Percentiles rank a stretch among this genome's conserved stretches.
These are phyloP conservation scores for Sphagnum fallax DNA, from an alignment of 228 moss, liverwort and hornwort species.

Conservation along the genomic window DNA sequence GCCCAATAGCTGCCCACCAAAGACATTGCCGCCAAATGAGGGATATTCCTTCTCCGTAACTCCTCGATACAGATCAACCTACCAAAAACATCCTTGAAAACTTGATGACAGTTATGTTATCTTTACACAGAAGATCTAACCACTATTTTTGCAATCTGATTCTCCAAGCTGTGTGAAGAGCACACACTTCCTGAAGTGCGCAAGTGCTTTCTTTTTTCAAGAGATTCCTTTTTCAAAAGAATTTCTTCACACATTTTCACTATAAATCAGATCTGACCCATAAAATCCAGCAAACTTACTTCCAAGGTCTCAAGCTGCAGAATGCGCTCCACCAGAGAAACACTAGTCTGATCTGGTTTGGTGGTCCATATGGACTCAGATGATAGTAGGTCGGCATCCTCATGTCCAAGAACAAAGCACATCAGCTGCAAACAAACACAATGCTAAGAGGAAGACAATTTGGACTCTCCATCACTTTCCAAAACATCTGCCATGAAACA, in stretches of 20 bases:
- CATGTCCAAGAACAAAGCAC: constrained; percentile 38
- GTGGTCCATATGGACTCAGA: constrained; percentile 32
- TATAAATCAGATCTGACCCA: not conserved
- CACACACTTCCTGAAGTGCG: not conserved
- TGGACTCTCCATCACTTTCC: not conserved
- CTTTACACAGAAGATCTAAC: too few relatives aligned
- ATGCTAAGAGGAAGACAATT: not conserved
- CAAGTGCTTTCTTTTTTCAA: not conserved
- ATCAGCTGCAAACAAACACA: constrained; percentile 17
- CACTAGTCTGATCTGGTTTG: constrained; percentile 13
- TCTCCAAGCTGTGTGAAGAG: not conserved
- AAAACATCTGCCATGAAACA: not conserved
- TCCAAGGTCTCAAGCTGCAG: constrained; percentile 31
- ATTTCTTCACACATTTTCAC: not conserved
- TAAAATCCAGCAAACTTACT: constrained; percentile 4
- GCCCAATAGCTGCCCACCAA: constrained; percentile 27
- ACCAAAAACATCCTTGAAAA: not conserved
- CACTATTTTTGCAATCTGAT: too few relatives aligned
- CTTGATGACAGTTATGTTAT: not conserved
- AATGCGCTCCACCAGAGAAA: constrained; percentile 32
- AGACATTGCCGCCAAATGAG: constrained; percentile 28
- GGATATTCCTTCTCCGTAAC: constrained; percentile 20
- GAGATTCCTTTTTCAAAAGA: not conserved
- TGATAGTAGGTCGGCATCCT: constrained; percentile 34
- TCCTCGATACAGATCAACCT: constrained; percentile 29